These are phyloP conservation scores for Lactarius pseudohatsudake DNA, from an alignment of 768 basidiomycete genomes.

Conservation along the genomic window DNA sequence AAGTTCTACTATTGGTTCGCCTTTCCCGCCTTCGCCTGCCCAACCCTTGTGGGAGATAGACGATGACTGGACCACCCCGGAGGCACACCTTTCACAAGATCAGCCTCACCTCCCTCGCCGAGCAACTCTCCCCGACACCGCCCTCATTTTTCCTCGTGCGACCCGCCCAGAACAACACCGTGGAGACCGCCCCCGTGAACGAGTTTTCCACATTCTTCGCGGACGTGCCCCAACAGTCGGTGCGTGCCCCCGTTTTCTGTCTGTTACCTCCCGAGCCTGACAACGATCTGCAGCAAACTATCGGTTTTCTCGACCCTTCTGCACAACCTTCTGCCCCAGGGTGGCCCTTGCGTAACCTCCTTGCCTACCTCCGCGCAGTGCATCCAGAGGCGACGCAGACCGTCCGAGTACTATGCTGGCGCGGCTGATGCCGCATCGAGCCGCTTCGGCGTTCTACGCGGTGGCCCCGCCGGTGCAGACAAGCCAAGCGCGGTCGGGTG, in stretches of 20 bases:
- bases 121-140: conserved; percentile 43
- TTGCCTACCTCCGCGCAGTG: conserved; percentile 70
- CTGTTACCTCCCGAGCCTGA: neutral
- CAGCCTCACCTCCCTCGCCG: conserved; percentile 43
- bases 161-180: conserved; percentile 34
- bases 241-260: conserved; percentile 37
- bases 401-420: conserved; percentile 74
- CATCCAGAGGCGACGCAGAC: conserved; percentile 50
- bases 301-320: conserved; percentile 68
- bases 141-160: conserved; percentile 66
- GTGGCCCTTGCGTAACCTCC: conserved; percentile 92
- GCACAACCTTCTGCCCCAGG: conserved; percentile 57
- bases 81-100: conserved; percentile 43
- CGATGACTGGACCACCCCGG: conserved; percentile 58
- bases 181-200: conserved; percentile 53
- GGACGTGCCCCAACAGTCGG: conserved; percentile 41
- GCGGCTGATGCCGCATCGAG: conserved; percentile 64
- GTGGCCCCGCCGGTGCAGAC: conserved; percentile 35
- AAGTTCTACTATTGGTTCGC: conserved; percentile 98
- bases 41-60: conserved; percentile 90
- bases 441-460: conserved; percentile 54
- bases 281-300: conserved; percentile 30
- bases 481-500: conserved; percentile 80
- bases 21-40: conserved; percentile 87
- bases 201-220: conserved; percentile 60